Evolutionary conservation across 2,329 filamentous ascomycete genomes (phyloP), one percentile per base, ranked within the genome.

Genomic region (Nannizziopsis arthrosporioides): DNA sequence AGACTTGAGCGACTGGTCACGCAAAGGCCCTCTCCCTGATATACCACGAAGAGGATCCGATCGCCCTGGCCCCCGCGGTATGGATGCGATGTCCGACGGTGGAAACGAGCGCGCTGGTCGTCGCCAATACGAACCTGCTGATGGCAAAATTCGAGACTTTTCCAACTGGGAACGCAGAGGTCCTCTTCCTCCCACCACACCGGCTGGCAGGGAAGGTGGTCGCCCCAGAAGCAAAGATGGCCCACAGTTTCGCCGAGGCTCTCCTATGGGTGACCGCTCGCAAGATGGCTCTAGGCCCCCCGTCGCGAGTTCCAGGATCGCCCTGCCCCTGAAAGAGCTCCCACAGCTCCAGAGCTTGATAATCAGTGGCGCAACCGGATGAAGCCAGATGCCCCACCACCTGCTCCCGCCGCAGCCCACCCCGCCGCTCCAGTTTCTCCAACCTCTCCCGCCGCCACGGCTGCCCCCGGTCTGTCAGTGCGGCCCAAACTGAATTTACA

Each of bases 141-240:
- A 90, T 63, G 83, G 83, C 56, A 89, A 85, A 64, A 69, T 80
- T 49, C 81, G 86, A 50, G 85, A 93, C 63, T 84, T 92, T 56
- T 77, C 79, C 57, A 93, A 87, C 67, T 98, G 92, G 92, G 90
- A 95, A 69, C 85, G 92, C 59, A 92, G 85, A 63, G 92, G 92
- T 10, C 92, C 92, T 34, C 74, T 96, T 48, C 85, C 90, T 37
- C 86, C 90, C 17, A 68, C 73, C 70, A 64, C 70, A 27, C 66
- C 68, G 31, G 64, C 64, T 12, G 56, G 59, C 15, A 57, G 61
- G 46, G 66, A 78, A 52, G 76, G 76, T 48, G 78, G 78, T 49
- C 73, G 80, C 53, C 70, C 75, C 51, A 68, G 72, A 54, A 77
- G 71, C 63, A 75, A 73, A 52, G 80, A 86, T 48, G 78, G 77